Base-by-base conservation (phyloP, 2,329 filamentous ascomycete genomes). In the Macroventuria anomochaeta region DNA sequence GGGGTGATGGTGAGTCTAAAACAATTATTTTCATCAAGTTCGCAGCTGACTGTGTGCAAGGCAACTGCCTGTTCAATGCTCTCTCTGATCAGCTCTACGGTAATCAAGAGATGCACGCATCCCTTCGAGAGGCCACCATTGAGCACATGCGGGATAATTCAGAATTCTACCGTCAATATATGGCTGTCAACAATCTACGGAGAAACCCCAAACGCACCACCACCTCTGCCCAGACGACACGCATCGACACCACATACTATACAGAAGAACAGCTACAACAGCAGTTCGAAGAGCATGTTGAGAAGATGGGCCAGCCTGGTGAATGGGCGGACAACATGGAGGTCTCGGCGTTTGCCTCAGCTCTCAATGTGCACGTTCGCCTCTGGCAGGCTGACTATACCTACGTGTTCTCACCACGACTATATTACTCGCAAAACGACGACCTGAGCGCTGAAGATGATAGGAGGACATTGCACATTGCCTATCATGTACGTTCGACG, bases 21-120 rank as follows among this genome's bases (percentile, higher is more conserved):
- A 44, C 60, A 46, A 29, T 46, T 28, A 41, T 17, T 57, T 52
- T 59, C 43, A 25, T 44, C 20, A 23, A 40, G 26, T 28, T 36
- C 53, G 48, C 26, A 48, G 62, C 67, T 68, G 55, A 70, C 54
- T 59, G 31, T 25, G 53, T 34, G 61, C 53, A 58, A 88, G 87
- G 86, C 62, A 88, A 88, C 76, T 89, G 87, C 72, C 81, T 89
- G 31, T 89, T 88, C 76, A 85, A 86, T 72, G 85, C 85, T 57
- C 78, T 88, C 32, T 86, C 84, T 59, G 85, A 88, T 69, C 85
- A 89, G 76, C 72, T 89, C 46, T 87, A 85, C 68, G 86, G 85
- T 58, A 74, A 82, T 65, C 82, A 86, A 65, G 76, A 79, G 54
- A 77, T 81, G 58, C 83, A 86, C 66, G 70, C 76, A 48, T 77